Evolutionary conservation across 148 eudicot genomes (phyloP).

Genomic region (Arbutus unedo): DNA sequence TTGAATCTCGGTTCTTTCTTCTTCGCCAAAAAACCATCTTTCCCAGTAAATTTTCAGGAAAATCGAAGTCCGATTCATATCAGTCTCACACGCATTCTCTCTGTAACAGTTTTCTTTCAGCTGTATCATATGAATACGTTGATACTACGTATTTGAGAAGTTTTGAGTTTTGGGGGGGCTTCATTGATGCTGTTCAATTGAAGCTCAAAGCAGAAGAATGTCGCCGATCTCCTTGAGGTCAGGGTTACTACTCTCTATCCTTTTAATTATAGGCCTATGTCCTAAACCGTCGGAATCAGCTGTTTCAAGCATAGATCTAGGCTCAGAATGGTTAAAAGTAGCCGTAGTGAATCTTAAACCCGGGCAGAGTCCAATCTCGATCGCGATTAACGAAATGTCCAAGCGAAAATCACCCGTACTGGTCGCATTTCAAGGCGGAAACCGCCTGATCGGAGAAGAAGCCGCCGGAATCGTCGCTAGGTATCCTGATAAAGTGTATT

Average conservation of each 20-base stretch:
- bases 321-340: conserved; percentile 93
- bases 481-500: conserved; percentile 76
- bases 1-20: neutral
- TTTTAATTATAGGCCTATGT: conserved; percentile 31
- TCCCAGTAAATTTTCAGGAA: conserved; percentile 6
- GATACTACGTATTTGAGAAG: neutral
- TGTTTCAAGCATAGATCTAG: conserved; percentile 87
- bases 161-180: neutral
- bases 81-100: neutral
- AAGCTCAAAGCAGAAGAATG: neutral
- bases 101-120: neutral
- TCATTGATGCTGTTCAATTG: neutral
- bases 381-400: conserved; percentile 97
- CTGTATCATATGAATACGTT: neutral
- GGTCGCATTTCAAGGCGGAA: conserved; percentile 60
- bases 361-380: conserved; percentile 76
- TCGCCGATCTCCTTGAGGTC: conserved; percentile 29
- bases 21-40: neutral
- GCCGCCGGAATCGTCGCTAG: conserved; percentile 72
- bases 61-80: conserved; percentile 10
- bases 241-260: conserved; percentile 32
- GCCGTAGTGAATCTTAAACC: conserved; percentile 90
- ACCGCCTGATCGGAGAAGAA: conserved; percentile 84
- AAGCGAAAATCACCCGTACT: conserved; percentile 83
- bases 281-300: conserved; percentile 49